Evolutionary conservation across 805 yeast genomes (phyloP), one percentile per base, ranked within the genome.

Genomic region (Metschnikowia aberdeeniae): DNA sequence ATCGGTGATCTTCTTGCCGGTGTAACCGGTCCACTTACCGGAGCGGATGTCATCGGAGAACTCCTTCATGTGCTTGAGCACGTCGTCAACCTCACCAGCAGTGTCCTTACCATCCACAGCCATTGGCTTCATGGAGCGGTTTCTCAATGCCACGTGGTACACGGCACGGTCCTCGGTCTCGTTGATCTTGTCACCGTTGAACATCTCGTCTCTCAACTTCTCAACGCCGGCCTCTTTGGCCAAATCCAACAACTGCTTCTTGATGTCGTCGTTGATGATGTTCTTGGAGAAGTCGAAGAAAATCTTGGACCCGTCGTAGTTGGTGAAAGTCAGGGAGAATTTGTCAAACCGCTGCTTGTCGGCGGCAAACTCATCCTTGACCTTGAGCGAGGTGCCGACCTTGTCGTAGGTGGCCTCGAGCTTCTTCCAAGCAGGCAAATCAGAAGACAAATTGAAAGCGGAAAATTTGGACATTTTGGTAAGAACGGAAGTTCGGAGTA

Each of bases 131-230:
- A 81, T 69, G 47, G 93, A 76, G 70, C 93, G 86, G 81, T 95
- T 92, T 80, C 99, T 86, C 60, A 93, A 80, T 30, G 98, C 99
- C 59, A 82, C 88, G 73, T 93, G 99, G 78, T 78, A 93, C 38
- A 93, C 99, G 34, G 99, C 98, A 71, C 96, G 81, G 71, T 82
- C 86, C 74, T 93, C 99, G 51, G 99, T 93, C 72, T 80, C 80
- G 78, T 93, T 93, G 77, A 93, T 89, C 72, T 88, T 89, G 49
- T 82, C 86, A 67, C 99, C 99, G 27, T 78, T 78, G 64, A 93
- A 93, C 89, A 93, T 83, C 45, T 78, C 87, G 61, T 92, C 95
- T 68, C 98, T 82, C 65, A 93, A 81, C 48, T 75, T 64, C 67
- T 89, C 93, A 57, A 93, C 90, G 44, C 82, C 79, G 55, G 97